phyloP scores from a whole-genome alignment of 192 early-diverging fungal species.

The Dissophora globulifera region DNA sequence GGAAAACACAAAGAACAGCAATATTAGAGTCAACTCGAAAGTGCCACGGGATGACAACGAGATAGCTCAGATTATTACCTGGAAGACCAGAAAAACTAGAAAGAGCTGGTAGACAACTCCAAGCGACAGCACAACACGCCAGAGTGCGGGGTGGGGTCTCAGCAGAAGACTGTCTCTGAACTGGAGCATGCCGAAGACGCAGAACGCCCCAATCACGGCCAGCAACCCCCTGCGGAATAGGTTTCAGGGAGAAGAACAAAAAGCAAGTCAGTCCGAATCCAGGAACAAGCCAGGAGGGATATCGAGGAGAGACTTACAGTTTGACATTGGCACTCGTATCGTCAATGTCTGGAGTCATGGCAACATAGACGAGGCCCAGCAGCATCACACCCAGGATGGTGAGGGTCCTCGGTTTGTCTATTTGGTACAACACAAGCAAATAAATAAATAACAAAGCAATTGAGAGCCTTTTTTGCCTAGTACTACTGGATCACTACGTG shows the following conservation, averaged over 20 bases:
- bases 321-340: constrained; percentile 64
- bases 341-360: constrained; percentile 61
- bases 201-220: constrained; percentile 66
- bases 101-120: constrained; percentile 91
- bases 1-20: not conserved
- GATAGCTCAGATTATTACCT: constrained; percentile 60
- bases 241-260: too few species aligned
- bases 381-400: constrained; percentile 63
- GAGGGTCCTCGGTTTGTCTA: constrained; percentile 67
- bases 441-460: not conserved
- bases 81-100: constrained; percentile 91
- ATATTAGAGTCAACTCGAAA: not conserved
- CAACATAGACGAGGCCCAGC: constrained; percentile 63
- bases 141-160: constrained; percentile 92
- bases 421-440: too few species aligned
- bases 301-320: too few species aligned
- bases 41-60: not conserved
- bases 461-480: too few species aligned
- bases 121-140: constrained; percentile 87
- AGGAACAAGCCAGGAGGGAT: too few species aligned
- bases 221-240: constrained; percentile 48
- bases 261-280: too few species aligned
- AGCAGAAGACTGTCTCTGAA: constrained; percentile 96
- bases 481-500: too few species aligned
- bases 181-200: constrained; percentile 87